phyloP scores from a whole-genome alignment of 2,329 filamentous ascomycete genomes.

The Ophiosphaerella narmari region DNA sequence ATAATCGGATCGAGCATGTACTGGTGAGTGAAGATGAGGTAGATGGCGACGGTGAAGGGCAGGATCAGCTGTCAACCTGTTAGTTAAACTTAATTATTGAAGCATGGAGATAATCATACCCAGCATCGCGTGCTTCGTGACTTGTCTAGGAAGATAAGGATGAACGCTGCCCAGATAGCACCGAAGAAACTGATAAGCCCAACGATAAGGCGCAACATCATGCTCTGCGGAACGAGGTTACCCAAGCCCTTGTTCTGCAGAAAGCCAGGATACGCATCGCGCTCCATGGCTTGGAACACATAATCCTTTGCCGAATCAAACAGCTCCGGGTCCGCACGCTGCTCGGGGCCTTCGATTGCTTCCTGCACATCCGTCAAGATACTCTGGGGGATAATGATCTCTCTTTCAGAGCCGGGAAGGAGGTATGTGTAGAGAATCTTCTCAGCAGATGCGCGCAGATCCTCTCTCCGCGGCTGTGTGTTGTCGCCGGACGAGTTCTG shows the following conservation, averaged over 20 bases:
- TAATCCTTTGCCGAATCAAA: constrained; percentile 99
- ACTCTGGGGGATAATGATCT: constrained; percentile 88
- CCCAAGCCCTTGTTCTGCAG: constrained; percentile 92
- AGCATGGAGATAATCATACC: constrained; percentile 61
- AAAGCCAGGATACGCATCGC: constrained; percentile 98
- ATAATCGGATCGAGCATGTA: constrained; percentile 93
- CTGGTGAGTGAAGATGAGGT: constrained; percentile 75
- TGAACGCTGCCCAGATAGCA: constrained; percentile 91
- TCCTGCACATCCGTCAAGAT: constrained; percentile 86
- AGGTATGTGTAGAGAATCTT: constrained; percentile 99
- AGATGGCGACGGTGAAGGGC: constrained; percentile 89
- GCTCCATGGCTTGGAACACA: constrained; percentile 99
- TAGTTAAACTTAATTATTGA: background rate
- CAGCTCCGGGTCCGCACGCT: constrained; percentile 93
- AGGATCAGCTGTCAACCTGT: constrained; percentile 67
- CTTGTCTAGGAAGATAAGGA: constrained; percentile 87
- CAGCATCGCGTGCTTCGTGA: constrained; percentile 76
- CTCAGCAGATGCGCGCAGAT: constrained; percentile 91
- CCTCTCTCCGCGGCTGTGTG: constrained; percentile 60
- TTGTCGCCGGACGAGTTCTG: constrained; percentile 41
- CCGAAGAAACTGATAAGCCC: constrained; percentile 87
- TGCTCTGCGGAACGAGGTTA: constrained; percentile 89
- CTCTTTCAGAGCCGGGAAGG: constrained; percentile 90
- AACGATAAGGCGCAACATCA: constrained; percentile 82
- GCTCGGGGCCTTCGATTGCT: constrained; percentile 80